Percentiles rank a stretch among this genome's conserved stretches.
Conservation (phyloP, 2,329 filamentous ascomycete genomes). For the Cordyceps cicadae region DNA sequence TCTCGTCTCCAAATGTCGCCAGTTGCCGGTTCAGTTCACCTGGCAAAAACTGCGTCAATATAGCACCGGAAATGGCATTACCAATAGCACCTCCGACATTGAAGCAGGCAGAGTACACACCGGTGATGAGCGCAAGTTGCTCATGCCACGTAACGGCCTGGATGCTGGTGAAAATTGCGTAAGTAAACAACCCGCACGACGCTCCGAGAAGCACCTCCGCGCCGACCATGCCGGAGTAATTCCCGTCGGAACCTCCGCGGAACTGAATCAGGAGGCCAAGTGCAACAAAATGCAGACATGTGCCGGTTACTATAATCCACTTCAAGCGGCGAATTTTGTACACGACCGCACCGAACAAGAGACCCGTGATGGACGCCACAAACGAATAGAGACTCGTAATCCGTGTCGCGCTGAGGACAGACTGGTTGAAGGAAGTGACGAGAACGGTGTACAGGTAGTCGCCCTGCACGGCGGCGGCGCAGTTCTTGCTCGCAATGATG, state of each 20-base stretch:
- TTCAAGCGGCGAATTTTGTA: conserved; percentile 52
- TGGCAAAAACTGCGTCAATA: conserved; percentile 53
- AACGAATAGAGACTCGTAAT: conserved; percentile 52
- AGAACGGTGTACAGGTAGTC: conserved; percentile 58
- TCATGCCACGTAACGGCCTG: conserved; percentile 38
- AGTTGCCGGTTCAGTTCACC: conserved; percentile 44
- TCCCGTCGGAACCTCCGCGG: conserved; percentile 40
- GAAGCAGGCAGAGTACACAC: conserved; percentile 53
- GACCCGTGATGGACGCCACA: conserved; percentile 48
- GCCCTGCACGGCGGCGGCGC: conserved; percentile 55
- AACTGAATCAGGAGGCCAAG: conserved; percentile 56
- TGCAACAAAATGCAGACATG: conserved; percentile 51
- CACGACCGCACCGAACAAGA: conserved; percentile 49
- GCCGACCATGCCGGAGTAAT: conserved; percentile 51
- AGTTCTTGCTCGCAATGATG: conserved; percentile 48
- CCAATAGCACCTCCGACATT: conserved; percentile 54
- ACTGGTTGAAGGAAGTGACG: conserved; percentile 52
- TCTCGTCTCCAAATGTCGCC: conserved; percentile 22
- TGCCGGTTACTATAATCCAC: conserved; percentile 52
- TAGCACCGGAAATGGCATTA: conserved; percentile 50
- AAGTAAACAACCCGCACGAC: conserved; percentile 54
- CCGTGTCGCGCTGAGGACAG: conserved; percentile 46
- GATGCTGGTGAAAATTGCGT: conserved; percentile 37
- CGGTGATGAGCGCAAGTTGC: conserved; percentile 55
- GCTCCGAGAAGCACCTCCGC: conserved; percentile 55